A percentile compares a stretch with the other conserved stretches of the same genome.
phyloP scores from a whole-genome alignment of 2,329 filamentous ascomycete species.

The Davidsoniella eucalypti region DNA sequence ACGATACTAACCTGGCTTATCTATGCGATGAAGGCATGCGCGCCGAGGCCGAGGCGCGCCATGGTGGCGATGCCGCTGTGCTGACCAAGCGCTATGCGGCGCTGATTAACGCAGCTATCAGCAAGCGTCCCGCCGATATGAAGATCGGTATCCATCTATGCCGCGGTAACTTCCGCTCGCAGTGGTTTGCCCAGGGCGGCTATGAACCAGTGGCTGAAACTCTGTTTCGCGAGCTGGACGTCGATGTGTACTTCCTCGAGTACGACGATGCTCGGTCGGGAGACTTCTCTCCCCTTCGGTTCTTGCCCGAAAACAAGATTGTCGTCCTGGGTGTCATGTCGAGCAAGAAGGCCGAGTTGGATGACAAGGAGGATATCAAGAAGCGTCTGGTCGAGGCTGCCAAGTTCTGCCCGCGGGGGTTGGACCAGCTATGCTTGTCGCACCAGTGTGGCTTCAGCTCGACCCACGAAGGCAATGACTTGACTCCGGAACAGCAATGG shows the following conservation, averaged over 20 bases:
- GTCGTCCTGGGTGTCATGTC: slow-evolving; percentile 45
- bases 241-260: slow-evolving; percentile 44
- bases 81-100: slow-evolving; percentile 54
- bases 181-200: slow-evolving; percentile 47
- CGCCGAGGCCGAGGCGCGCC: slow-evolving; percentile 10
- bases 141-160: slow-evolving; percentile 55
- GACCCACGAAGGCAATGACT: slow-evolving; percentile 47
- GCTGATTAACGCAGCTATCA: slow-evolving; percentile 56
- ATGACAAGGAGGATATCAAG: slow-evolving; percentile 39
- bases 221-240: slow-evolving; percentile 41
- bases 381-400: slow-evolving; percentile 39
- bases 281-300: slow-evolving; percentile 43
- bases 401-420: slow-evolving; percentile 47
- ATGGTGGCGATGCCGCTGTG: slow-evolving; percentile 18
- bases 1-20: slow-evolving; percentile 43
- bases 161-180: slow-evolving; percentile 41
- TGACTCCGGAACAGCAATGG: slow-evolving; percentile 53
- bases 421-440: slow-evolving; percentile 48
- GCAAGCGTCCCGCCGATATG: slow-evolving; percentile 44
- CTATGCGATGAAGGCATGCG: slow-evolving; percentile 11
- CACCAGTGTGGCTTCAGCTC: slow-evolving; percentile 52
- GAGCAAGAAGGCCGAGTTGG: slow-evolving; percentile 41
- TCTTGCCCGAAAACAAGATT: slow-evolving; percentile 42
- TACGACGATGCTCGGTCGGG: slow-evolving; percentile 44
- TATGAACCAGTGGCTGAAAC: slow-evolving; percentile 46